Conservation (phyloP, 345 rosid species). For the Sisymbrium altissimum region DNA sequence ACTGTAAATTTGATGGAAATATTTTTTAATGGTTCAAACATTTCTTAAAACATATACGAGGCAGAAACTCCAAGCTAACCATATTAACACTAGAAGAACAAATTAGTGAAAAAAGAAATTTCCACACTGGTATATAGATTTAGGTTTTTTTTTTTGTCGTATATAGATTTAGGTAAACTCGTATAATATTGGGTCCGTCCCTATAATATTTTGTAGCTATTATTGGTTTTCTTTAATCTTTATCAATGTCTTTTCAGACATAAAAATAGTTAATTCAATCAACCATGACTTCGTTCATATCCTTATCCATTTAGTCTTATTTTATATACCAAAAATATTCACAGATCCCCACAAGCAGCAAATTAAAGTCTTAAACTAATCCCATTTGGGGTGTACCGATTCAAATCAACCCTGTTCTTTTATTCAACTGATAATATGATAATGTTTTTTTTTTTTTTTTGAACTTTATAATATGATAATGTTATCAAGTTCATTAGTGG, state of each 20-base stretch:
- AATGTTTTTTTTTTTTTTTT: too few relatives aligned
- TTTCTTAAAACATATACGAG: too few relatives aligned
- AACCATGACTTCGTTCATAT: neutral
- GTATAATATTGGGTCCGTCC: neutral
- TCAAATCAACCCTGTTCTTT: constrained; percentile 21
- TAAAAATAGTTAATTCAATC: neutral
- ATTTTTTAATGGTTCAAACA: too few relatives aligned
- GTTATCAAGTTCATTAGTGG: constrained; percentile 20
- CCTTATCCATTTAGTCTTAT: constrained; percentile 29
- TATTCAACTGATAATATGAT: constrained; percentile 14
- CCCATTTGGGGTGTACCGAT: constrained; percentile 20
- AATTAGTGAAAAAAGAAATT: too few relatives aligned
- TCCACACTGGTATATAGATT: too few relatives aligned
- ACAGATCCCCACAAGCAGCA: constrained; percentile 1
- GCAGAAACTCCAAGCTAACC: too few relatives aligned
- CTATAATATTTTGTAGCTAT: neutral
- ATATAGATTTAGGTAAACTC: too few relatives aligned
- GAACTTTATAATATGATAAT: constrained; percentile 6
- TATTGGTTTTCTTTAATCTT: neutral
- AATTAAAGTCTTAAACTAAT: neutral
- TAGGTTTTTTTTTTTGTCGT: too few relatives aligned
- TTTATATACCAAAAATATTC: neutral
- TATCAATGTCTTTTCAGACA: constrained; percentile 27
- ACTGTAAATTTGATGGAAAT: too few relatives aligned
- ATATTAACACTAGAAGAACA: too few relatives aligned